Percentiles rank a stretch among this genome's conserved stretches.
phyloP scores from a whole-genome alignment of 2,329 filamentous ascomycete species.

The Ceratocystis alfenasii region DNA sequence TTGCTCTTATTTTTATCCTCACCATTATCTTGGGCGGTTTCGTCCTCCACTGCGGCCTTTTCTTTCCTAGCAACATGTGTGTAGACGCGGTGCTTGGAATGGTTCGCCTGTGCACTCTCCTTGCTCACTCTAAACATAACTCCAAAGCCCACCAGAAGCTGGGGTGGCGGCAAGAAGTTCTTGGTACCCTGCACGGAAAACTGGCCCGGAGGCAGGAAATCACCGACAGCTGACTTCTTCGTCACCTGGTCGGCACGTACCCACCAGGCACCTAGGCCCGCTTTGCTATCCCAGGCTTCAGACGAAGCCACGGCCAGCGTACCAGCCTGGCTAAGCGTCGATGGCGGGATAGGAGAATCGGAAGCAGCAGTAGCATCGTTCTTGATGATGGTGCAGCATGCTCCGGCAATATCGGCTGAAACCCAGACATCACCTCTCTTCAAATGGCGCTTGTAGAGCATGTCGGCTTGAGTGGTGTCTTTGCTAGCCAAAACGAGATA shows the following conservation, averaged over 20 bases:
- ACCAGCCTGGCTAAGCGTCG: conserved; percentile 82
- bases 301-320: conserved; percentile 74
- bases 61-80: conserved; percentile 15
- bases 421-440: conserved; percentile 86
- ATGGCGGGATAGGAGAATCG: conserved; percentile 79
- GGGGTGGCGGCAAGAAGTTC: conserved; percentile 79
- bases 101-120: conserved; percentile 61
- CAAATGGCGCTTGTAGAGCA: conserved; percentile 76
- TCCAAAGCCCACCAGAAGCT: conserved; percentile 75
- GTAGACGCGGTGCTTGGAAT: conserved; percentile 53
- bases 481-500: conserved; percentile 84
- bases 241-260: conserved; percentile 80
- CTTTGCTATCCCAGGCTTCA: conserved; percentile 90
- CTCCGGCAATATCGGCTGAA: conserved; percentile 77
- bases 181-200: conserved; percentile 80
- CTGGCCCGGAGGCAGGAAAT: conserved; percentile 63
- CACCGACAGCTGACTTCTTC: conserved; percentile 68
- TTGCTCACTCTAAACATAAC: conserved; percentile 82
- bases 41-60: conserved; percentile 26
- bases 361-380: conserved; percentile 64
- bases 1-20: conserved; percentile 1
- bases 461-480: conserved; percentile 80
- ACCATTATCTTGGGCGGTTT: conserved; percentile 17
- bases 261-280: conserved; percentile 94
- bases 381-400: conserved; percentile 77